These are phyloP conservation scores for Termitomyces eurrhizus DNA, from an alignment of 768 basidiomycete genomes.

Conservation along the genomic window DNA sequence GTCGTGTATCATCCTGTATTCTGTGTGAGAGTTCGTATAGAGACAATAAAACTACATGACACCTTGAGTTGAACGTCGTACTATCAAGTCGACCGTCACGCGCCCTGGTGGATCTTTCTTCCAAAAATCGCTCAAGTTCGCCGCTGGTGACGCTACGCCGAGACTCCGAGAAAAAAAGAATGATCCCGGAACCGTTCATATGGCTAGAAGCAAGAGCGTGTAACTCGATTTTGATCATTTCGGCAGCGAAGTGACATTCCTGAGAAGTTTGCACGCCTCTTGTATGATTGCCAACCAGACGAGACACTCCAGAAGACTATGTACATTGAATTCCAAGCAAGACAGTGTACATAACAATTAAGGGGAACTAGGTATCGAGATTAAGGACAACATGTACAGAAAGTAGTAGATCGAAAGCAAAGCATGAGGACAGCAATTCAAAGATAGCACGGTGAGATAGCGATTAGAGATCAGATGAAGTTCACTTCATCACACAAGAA, in stretches of 20 bases:
- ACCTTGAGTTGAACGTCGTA: background rate
- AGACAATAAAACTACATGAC: background rate
- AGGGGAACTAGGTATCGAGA: background rate
- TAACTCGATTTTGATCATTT: background rate
- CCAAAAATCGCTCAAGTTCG: background rate
- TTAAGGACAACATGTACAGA: background rate
- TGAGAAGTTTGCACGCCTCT: background rate
- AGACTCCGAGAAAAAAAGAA: background rate
- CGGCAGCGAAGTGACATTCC: background rate
- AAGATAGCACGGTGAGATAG: background rate
- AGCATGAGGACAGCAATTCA: background rate
- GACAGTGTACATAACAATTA: background rate
- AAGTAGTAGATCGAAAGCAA: background rate
- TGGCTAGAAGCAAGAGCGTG: slow-evolving; percentile 1
- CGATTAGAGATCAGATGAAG: background rate
- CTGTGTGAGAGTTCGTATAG: background rate
- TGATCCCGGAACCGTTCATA: background rate
- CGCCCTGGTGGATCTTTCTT: background rate
- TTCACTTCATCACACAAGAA: background rate
- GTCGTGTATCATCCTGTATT: background rate
- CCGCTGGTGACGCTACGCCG: background rate
- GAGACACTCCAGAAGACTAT: background rate
- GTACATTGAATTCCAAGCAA: background rate
- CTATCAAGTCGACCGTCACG: background rate
- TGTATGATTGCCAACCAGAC: no score